These are phyloP conservation scores for Deinandra increscens DNA, from an alignment of 129 eudicot species.

Conservation along the genomic window DNA sequence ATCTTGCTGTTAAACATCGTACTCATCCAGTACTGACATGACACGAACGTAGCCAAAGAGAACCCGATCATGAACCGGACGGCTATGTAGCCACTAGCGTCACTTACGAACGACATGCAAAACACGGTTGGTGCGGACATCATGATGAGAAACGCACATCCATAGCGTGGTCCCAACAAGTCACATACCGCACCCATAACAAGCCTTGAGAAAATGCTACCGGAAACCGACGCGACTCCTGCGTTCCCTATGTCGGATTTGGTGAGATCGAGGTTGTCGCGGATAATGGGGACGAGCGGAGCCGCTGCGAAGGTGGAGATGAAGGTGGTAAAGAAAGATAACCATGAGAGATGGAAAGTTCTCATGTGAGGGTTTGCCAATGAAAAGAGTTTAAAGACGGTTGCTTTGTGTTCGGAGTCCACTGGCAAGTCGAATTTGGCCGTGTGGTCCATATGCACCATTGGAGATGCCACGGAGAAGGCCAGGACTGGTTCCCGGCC, in stretches of 20 bases:
- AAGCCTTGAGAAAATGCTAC: slow-evolving; percentile 52
- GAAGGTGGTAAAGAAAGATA: slow-evolving; percentile 25
- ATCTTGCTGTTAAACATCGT: slow-evolving; percentile 53
- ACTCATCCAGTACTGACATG: slow-evolving; percentile 62
- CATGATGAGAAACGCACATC: slow-evolving; percentile 49
- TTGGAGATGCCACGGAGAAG: slow-evolving; percentile 51
- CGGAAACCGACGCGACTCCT: slow-evolving; percentile 42
- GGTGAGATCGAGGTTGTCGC: slow-evolving; percentile 45
- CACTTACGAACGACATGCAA: slow-evolving; percentile 40
- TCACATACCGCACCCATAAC: slow-evolving; percentile 59
- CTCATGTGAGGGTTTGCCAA: slow-evolving; percentile 6
- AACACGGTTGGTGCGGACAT: slow-evolving; percentile 56
- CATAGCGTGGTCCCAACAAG: slow-evolving; percentile 53
- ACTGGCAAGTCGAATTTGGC: slow-evolving; percentile 75
- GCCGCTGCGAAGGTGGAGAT: slow-evolving; percentile 55
- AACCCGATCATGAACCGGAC: slow-evolving; percentile 56
- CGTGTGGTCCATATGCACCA: slow-evolving; percentile 44
- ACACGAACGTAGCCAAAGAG: slow-evolving; percentile 55
- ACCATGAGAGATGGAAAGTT: not conserved
- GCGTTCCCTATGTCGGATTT: slow-evolving; percentile 47
- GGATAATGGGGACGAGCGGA: slow-evolving; percentile 51
- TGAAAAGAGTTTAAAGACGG: slow-evolving; percentile 49
- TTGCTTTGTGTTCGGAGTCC: slow-evolving; percentile 78
- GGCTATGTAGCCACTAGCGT: slow-evolving; percentile 43
- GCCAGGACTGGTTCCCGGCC: slow-evolving; percentile 61